Conservation (phyloP, 2,329 filamentous ascomycete species). For the Botryotinia globosa region DNA sequence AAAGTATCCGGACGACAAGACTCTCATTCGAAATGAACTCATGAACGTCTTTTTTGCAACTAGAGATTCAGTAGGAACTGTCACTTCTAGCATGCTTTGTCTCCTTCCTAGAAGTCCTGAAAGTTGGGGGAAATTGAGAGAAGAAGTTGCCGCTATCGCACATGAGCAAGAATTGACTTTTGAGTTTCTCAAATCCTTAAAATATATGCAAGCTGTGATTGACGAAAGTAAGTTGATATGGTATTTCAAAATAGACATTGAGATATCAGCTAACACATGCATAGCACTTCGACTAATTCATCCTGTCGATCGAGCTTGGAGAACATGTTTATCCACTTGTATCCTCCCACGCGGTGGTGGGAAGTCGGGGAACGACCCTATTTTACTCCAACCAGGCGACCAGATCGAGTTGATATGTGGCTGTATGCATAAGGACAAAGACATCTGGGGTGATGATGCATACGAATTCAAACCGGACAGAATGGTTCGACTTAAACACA, state of each 20-base stretch:
- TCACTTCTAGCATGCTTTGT: conserved; percentile 23
- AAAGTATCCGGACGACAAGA: conserved; percentile 42
- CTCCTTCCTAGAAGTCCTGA: conserved; percentile 34
- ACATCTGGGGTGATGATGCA: conserved; percentile 42
- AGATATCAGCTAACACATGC: conserved; percentile 2
- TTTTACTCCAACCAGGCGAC: conserved; percentile 32
- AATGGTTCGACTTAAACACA: conserved; percentile 41
- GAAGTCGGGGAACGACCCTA: conserved; percentile 29
- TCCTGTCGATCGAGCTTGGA: conserved; percentile 40
- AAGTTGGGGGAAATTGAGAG: conserved; percentile 35
- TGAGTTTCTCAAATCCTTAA: conserved; percentile 49
- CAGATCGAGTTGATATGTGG: conserved; percentile 16
- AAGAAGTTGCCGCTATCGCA: conserved; percentile 35
- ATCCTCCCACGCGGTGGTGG: conserved; percentile 34
- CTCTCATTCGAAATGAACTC: conserved; percentile 38
- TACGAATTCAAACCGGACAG: conserved; percentile 42
- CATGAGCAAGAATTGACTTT: conserved; percentile 43
- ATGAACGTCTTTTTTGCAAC: conserved; percentile 28
- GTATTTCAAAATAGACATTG: not conserved
- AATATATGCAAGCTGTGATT: conserved; percentile 54
- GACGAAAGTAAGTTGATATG: conserved; percentile 50
- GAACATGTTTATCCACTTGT: conserved; percentile 12
- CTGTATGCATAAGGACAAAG: conserved; percentile 41
- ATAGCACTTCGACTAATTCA: conserved; percentile 32
- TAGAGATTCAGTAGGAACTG: too few relatives aligned